Conservation (phyloP, 176 grass and related monocot species). For the Carex parvula region DNA sequence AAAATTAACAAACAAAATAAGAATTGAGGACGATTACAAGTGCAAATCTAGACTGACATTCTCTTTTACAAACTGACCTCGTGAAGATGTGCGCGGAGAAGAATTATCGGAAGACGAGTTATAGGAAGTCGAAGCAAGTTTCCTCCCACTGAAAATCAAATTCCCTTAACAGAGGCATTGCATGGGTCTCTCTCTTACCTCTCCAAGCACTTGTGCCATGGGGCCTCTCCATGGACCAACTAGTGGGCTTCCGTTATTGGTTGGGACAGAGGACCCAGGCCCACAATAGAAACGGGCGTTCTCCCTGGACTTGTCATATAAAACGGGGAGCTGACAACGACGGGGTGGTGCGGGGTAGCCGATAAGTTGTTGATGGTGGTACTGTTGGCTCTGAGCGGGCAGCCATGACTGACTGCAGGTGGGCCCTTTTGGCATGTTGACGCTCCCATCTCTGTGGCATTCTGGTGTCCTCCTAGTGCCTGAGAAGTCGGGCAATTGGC, state of each 20-base stretch:
- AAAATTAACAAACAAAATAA: conserved; percentile 14
- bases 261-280: conserved; percentile 53
- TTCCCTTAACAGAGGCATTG: conserved; percentile 32
- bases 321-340: conserved; percentile 30
- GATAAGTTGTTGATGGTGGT: conserved; percentile 47
- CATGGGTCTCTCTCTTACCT: conserved; percentile 33
- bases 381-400: conserved; percentile 25
- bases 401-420: conserved; percentile 73
- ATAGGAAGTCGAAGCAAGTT: conserved; percentile 24
- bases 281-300: conserved; percentile 53
- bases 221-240: conserved; percentile 53
- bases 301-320: conserved; percentile 18
- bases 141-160: conserved; percentile 32
- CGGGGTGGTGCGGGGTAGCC: conserved; percentile 51
- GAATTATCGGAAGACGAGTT: conserved; percentile 28
- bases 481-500: conserved; percentile 94
- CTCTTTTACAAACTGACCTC: conserved; percentile 58
- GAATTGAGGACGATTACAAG: conserved; percentile 46
- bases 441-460: conserved; percentile 98
- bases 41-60: conserved; percentile 94
- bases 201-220: conserved; percentile 24
- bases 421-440: conserved; percentile 89
- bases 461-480: conserved; percentile 95
- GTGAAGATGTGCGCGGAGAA: conserved; percentile 40
- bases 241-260: conserved; percentile 60